Base-by-base conservation (phyloP, 768 basidiomycete genomes). In the Megacollybia marginata region DNA sequence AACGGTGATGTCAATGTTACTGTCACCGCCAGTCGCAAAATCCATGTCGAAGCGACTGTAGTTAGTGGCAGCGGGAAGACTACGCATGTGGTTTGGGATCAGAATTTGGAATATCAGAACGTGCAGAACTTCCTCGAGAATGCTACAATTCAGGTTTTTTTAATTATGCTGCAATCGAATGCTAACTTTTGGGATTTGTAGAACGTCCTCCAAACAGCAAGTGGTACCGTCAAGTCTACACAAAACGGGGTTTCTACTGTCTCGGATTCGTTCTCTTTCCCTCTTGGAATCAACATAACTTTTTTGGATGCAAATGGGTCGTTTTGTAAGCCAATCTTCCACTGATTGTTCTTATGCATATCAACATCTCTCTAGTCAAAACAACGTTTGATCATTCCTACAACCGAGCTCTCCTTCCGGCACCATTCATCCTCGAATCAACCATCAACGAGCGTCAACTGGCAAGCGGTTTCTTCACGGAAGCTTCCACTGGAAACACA, bases 301-400 rank as follows among this genome's bases (percentile, higher is more conserved):
- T 57, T 62, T 16, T 53, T 71, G 5, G 66, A 67, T 43, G 54
- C 62, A 3, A 62, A 62, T 47, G 63, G 62, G 23, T 63, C 59
- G 16, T 65, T 56, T 53, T 76, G 71, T 75, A 55, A 38, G 70
- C n/a, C 34, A 19, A 15, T n/a, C 28, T 18, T 18, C 33, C 9
- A 18, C 44, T 18, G n/a, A 43, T 15, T 2, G 18, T 53, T 47
- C 11, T 9, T 50, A 9, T 23, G 47, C 20, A 38, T 49, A 42
- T 7, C n/a, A n/a, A 45, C 23, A 19, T 35, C 13, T n/a, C 9
- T 49, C 5, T 46, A 86, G 83, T 76, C 58, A 69, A 70, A 46
- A 65, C 73, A 9, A 56, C 59, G 2, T 74, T 90, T 51, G 83
- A 89, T 56, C 87, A 88, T 57, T 82, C 81, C 1, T 90, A 87